Percentiles rank a stretch among this genome's conserved stretches.
Evolutionary conservation across 768 basidiomycete species (phyloP).

Genomic region (Infundibulicybe gibba): DNA sequence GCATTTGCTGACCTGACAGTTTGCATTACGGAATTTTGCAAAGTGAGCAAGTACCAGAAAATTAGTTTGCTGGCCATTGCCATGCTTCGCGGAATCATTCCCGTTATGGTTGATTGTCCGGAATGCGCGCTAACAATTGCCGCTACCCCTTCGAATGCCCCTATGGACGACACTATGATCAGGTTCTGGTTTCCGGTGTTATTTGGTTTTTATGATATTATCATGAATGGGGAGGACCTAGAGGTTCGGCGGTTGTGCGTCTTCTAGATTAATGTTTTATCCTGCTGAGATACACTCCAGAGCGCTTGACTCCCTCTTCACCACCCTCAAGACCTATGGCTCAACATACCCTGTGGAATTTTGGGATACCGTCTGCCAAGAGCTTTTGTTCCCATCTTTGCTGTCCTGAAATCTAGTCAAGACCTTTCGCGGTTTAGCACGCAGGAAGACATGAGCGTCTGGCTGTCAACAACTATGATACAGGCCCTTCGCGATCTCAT

Average conservation of each 20-base stretch:
- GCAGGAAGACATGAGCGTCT: slow-evolving; percentile 99
- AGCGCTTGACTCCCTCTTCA: slow-evolving; percentile 95
- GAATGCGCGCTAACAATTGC: slow-evolving; percentile 46
- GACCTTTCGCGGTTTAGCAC: slow-evolving; percentile 92
- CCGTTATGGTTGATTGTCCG: slow-evolving; percentile 83
- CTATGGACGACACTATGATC: slow-evolving; percentile 84
- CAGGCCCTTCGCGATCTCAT: slow-evolving; percentile 94
- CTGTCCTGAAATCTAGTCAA: slow-evolving; percentile 89
- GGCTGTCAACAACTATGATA: slow-evolving; percentile 99
- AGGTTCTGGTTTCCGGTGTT: slow-evolving; percentile 96
- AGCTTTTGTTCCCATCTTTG: slow-evolving; percentile 97
- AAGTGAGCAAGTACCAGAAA: slow-evolving; percentile 99
- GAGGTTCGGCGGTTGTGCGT: slow-evolving; percentile 95
- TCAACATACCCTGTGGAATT: slow-evolving; percentile 83
- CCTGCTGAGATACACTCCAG: slow-evolving; percentile 35
- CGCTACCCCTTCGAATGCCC: slow-evolving; percentile 22
- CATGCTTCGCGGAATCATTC: slow-evolving; percentile 92
- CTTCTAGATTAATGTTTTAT: not conserved
- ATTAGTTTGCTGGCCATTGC: slow-evolving; percentile 95
- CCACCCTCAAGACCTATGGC: slow-evolving; percentile 89
- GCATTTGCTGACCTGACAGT: slow-evolving; percentile 95
- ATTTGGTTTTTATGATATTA: slow-evolving; percentile 98
- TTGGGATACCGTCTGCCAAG: slow-evolving; percentile 97
- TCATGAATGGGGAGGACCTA: slow-evolving; percentile 99
- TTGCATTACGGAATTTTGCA: slow-evolving; percentile 98